Evolutionary conservation across 2,329 filamentous ascomycete genomes (phyloP), one percentile per base, ranked within the genome.

Genomic region (Trichoderma sp.): DNA sequence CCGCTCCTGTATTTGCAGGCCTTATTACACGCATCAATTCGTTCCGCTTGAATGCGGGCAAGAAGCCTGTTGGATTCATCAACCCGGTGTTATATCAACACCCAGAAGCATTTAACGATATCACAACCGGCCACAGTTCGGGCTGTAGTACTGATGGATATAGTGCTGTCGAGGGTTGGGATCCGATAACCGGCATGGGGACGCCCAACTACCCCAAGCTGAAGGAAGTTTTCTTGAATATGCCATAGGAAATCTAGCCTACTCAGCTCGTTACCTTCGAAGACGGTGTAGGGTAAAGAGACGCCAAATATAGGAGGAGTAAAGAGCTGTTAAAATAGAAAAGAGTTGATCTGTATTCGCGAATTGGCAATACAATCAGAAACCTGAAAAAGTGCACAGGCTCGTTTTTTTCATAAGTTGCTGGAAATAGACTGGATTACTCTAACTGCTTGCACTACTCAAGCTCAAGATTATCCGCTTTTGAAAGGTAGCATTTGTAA

Each of bases 141-240:
- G 79, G 79, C 12, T 80, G 79, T 39, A 74, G 74, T n/a, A 78
- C 76, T 5, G 39, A 71, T 4, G 79, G 79, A 0, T 81, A 80
- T 50, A 73, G 73, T 3, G 79, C 77, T 23, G 50, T 39, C 28
- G 20, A 47, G 4, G 74, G 66, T 4, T 68, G 70, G 70, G 70
- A 71, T 58, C 70, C 70, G 4, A 65, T 71, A 17, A 68, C 55
- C 3, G 71, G 71, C 7, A n/a, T 70, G 36, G 71, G 71, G 2
- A 70, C 71, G 47, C 71, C 71, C 1, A 43, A 70, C n/a, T 72
- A 72, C 17, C 8, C 26, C 1, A 65, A 70, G 32, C 17, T 72
- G 66, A 61, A 55, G 8, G 59, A 63, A 7, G 15, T 72, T 12
- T 72, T 72, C 20, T 20, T 67, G 53, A 63, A 23, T 6, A 23